Base-by-base conservation (phyloP, 306 rosid genomes). In the Prosopis cineraria region DNA sequence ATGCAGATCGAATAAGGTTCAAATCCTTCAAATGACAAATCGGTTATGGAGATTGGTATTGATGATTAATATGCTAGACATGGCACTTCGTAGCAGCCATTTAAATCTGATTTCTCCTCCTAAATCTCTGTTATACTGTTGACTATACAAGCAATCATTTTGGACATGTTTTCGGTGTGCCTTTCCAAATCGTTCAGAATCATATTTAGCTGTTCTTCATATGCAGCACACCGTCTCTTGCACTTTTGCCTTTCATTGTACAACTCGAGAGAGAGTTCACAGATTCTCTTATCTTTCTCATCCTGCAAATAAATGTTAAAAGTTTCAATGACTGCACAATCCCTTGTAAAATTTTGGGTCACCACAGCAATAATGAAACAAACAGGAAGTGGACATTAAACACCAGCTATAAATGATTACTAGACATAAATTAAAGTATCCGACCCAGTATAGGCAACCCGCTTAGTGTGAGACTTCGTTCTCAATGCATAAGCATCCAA, bases 251-350 rank as follows among this genome's bases (percentile, higher is more conserved):
- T 87, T 77, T 87, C 96, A 30, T 91, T 89, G 76, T 91, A 76
- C 85, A 91, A 69, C 82, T 87, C 91, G 27, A 85, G 85, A 1
- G 93, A 85, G 41, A 91, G 76, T 68, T 87, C 93, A 19, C 89
- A 91, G 73, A 91, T 91, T 86, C 93, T 85, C 83, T 76, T 91
- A 63, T 91, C 90, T 80, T 91, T 91, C 87, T 89, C 90, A 37
- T 91, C 93, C 91, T 91, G 89, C 50, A 59, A 79, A 25, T 33
- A 66, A 20, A 20, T 30, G 48, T 27, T 62, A 19, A 68, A 47
- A n/a, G 16, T 8, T 70, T 47, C 41, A 52, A 62, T 45, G 22
- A 47, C 72, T 16, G 53, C 72, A 64, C 43, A 77, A 40, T 68
- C 63, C 71, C 76, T 70, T 64, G 45, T 22, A 58, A 8, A 52